A percentile compares a stretch with the other conserved stretches of the same genome.
Evolutionary conservation across 768 basidiomycete genomes (phyloP).

Genomic region (Naganishia onofrii): DNA sequence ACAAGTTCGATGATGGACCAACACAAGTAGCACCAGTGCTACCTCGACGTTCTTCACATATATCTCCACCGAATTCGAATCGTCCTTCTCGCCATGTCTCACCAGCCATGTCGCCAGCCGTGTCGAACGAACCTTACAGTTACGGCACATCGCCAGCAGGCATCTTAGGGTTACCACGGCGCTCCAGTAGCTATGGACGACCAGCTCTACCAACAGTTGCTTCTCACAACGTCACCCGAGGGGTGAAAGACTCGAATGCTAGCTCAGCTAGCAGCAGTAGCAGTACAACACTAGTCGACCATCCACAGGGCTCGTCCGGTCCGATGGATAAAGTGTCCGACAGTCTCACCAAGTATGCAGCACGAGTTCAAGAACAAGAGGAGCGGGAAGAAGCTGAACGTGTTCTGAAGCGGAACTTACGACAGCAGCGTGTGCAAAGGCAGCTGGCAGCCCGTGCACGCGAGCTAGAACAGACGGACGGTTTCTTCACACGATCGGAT

Average conservation of each 20-base stretch:
- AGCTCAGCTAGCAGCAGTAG: slow-evolving; percentile 15
- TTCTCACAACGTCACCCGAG: background rate
- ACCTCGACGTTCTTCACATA: slow-evolving; percentile 8
- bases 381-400: background rate
- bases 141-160: background rate
- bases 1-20: slow-evolving; percentile 5
- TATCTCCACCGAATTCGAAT: slow-evolving; percentile 8
- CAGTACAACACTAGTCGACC: background rate
- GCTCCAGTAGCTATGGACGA: slow-evolving; percentile 13
- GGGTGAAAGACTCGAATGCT: slow-evolving; percentile 2
- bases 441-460: slow-evolving; percentile 4
- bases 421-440: slow-evolving; percentile 8
- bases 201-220: background rate
- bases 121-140: background rate
- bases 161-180: slow-evolving; percentile 6
- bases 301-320: background rate
- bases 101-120: slow-evolving; percentile 18
- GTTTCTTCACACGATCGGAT: background rate
- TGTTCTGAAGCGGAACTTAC: background rate
- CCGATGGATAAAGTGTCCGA: slow-evolving; percentile 15
- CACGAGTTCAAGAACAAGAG: slow-evolving; percentile 10
- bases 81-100: slow-evolving; percentile 14
- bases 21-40: background rate
- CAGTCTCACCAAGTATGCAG: slow-evolving; percentile 18
- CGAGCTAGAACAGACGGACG: slow-evolving; percentile 11